Evolutionary conservation across 345 rosid species (phyloP).

Genomic region (Gossypium thurberi): DNA sequence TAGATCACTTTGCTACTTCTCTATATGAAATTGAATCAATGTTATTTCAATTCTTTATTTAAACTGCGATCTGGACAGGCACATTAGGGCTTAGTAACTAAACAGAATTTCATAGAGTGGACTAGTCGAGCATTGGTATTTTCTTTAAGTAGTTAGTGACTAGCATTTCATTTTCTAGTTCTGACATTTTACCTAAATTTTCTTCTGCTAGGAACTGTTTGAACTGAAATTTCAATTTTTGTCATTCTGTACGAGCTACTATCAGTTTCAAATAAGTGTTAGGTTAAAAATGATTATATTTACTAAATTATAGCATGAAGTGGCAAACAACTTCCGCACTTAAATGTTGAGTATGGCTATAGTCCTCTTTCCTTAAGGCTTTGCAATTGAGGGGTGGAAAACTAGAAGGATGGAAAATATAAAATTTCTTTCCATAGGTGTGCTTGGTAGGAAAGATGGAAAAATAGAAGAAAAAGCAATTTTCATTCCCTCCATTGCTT

Average conservation of each 20-base stretch:
- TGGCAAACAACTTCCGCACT: not conserved
- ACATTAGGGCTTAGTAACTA: not conserved
- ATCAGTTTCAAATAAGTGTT: not conserved
- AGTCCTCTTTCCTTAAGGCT: not conserved
- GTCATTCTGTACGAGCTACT: not conserved
- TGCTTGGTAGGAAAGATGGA: no score
- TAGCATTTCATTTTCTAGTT: not conserved
- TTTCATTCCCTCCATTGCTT: no score
- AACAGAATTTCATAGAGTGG: not conserved
- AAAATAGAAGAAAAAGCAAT: no score
- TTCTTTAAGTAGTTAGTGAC: not conserved
- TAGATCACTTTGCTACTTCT: not conserved
- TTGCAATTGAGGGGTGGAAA: no score
- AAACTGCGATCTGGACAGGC: not conserved
- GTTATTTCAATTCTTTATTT: not conserved
- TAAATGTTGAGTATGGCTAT: not conserved
- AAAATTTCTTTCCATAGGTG: no score
- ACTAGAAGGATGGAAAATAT: no score
- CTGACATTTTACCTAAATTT: not conserved
- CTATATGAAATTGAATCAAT: not conserved
- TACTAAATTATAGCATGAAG: not conserved
- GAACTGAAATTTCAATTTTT: not conserved
- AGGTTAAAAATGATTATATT: not conserved
- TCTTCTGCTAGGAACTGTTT: not conserved
- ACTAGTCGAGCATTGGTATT: not conserved